Evolutionary conservation across 1,284 basidiomycete genomes (phyloP).

Genomic region (Lignosus rhinocerotis): DNA sequence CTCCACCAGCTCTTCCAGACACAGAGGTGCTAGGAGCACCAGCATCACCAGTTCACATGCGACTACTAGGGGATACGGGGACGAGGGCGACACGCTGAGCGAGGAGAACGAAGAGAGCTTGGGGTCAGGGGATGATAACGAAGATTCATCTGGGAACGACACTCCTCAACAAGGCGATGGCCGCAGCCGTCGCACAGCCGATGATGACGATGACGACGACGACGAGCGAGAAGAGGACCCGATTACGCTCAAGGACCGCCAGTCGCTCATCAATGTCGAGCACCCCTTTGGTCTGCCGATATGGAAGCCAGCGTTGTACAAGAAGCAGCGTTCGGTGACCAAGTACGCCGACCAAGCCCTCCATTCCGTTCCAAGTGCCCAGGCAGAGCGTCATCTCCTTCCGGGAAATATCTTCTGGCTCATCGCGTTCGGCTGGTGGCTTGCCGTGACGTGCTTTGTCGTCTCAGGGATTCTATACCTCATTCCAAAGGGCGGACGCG

Average conservation of each 20-base stretch:
- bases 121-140: conserved; percentile 29
- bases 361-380: conserved; percentile 89
- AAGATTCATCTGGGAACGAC: conserved; percentile 17
- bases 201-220: conserved; percentile 36
- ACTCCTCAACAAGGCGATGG: conserved; percentile 21
- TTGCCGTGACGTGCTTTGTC: conserved; percentile 71
- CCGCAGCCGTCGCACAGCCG: background rate
- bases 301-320: conserved; percentile 99
- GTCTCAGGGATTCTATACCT: conserved; percentile 72
- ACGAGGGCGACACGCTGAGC: conserved; percentile 45
- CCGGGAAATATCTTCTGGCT: conserved; percentile 95
- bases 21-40: conserved; percentile 52
- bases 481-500: conserved; percentile 77
- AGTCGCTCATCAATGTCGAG: conserved; percentile 98
- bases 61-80: conserved; percentile 43
- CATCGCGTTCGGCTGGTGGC: conserved; percentile 89
- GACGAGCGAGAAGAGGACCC: conserved; percentile 74
- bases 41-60: conserved; percentile 59
- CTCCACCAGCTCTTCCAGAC: conserved; percentile 49
- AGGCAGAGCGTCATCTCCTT: conserved; percentile 87
- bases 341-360: conserved; percentile 94
- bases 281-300: conserved; percentile 99
- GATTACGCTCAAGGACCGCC: conserved; percentile 94
- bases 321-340: conserved; percentile 96
- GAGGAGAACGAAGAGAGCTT: conserved; percentile 41